These are phyloP conservation scores for Basidiobolus meristosporus DNA, from an alignment of 371 early-diverging fungal species.

Conservation along the genomic window DNA sequence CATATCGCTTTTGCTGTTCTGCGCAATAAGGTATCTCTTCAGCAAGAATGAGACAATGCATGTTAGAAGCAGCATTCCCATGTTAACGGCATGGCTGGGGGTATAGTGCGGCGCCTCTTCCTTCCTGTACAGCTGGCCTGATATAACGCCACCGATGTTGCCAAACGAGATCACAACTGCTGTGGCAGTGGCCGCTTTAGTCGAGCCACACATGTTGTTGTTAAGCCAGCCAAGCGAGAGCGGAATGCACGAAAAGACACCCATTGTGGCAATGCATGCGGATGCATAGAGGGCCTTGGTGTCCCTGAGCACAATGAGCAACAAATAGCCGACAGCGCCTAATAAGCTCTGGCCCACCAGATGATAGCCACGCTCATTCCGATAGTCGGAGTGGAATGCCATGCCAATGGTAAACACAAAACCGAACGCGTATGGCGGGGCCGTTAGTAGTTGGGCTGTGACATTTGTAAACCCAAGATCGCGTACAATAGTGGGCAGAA, in stretches of 20 bases:
- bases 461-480: not conserved
- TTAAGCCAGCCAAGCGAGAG: constrained; percentile 38
- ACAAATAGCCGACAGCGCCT: not conserved
- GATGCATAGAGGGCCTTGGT: constrained; percentile 15
- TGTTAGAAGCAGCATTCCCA: too few relatives aligned
- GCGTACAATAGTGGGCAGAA: constrained; percentile 30
- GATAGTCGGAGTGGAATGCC: too few relatives aligned
- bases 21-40: too few relatives aligned
- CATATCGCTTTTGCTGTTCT: too few relatives aligned
- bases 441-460: not conserved
- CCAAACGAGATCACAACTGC: constrained; percentile 39
- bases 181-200: constrained; percentile 34
- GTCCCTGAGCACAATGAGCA: not conserved
- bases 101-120: not conserved
- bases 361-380: not conserved
- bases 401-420: not conserved
- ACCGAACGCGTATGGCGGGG: not conserved
- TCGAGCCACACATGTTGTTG: constrained; percentile 37
- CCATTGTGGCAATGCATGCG: constrained; percentile 23
- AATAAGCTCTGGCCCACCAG: not conserved
- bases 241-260: constrained; percentile 29
- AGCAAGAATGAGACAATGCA: too few relatives aligned
- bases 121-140: not conserved
- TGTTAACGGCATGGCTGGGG: not conserved
- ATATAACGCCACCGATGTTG: constrained; percentile 29